A percentile compares a stretch with the other conserved stretches of the same genome.
phyloP scores from a whole-genome alignment of 2,329 filamentous ascomycete genomes.

The Ceratocystis diversiconidia region DNA sequence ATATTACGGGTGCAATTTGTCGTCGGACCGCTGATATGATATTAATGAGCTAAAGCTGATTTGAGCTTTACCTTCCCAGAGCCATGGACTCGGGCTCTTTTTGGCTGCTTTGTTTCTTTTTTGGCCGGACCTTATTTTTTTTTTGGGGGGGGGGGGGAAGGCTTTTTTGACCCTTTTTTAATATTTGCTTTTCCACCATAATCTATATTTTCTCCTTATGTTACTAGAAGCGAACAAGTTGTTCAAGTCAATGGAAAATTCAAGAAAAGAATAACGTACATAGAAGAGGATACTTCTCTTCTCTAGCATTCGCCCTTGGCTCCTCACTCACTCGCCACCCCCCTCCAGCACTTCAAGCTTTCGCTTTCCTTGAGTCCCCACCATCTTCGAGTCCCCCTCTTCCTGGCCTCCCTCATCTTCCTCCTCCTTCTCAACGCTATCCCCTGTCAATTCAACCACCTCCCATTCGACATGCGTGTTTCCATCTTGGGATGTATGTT shows the following conservation, averaged over 20 bases:
- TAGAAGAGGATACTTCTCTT: neutral
- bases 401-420: neutral
- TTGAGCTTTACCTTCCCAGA: neutral
- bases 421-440: constrained; percentile 22
- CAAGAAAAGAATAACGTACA: neutral
- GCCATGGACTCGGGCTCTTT: neutral
- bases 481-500: constrained; percentile 43
- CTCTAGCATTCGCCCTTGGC: too few species aligned
- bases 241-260: neutral
- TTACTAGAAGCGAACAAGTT: neutral
- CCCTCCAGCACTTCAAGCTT: neutral
- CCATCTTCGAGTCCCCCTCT: neutral
- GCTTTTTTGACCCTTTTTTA: neutral
- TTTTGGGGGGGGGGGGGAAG: neutral
- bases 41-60: neutral
- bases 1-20: too few species aligned
- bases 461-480: constrained; percentile 65
- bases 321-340: neutral
- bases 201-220: too few species aligned
- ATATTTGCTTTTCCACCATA: neutral
- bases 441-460: constrained; percentile 56
- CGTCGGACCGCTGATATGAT: neutral
- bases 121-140: neutral
- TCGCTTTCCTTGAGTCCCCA: constrained; percentile 3
- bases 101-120: neutral